Evolutionary conservation across 345 rosid genomes (phyloP).

Genomic region (Psidium guajava): DNA sequence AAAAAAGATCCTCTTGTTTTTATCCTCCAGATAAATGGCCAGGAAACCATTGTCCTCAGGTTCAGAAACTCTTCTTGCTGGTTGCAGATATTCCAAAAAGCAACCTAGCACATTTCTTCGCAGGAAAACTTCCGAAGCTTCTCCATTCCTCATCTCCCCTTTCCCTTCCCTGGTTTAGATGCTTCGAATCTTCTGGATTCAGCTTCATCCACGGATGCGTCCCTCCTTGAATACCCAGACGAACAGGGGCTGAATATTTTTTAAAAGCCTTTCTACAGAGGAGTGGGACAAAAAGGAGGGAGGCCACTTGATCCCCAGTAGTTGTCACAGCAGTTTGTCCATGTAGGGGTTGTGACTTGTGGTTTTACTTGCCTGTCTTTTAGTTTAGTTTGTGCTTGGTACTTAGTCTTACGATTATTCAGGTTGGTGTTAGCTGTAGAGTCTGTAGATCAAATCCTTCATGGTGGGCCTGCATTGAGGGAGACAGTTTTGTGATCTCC

Average conservation of each 20-base stretch:
- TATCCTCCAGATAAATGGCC: neutral
- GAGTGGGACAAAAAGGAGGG: neutral
- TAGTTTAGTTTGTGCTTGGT: neutral
- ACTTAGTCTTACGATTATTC: neutral
- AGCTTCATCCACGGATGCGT: neutral
- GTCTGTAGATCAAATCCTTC: neutral
- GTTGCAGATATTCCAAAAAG: constrained; percentile 2
- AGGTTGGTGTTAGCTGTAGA: neutral
- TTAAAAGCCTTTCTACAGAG: constrained; percentile 16
- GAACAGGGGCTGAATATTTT: constrained; percentile 35
- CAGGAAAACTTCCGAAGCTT: constrained; percentile 2
- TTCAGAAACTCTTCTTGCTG: constrained; percentile 1
- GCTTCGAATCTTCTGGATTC: neutral
- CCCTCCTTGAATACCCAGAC: neutral
- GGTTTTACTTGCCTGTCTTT: neutral
- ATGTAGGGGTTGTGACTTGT: neutral
- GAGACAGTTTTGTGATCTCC: constrained; percentile 73
- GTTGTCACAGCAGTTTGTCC: neutral
- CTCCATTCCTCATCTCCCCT: neutral
- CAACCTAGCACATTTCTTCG: constrained; percentile 1
- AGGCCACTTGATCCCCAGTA: neutral
- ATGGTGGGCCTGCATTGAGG: neutral
- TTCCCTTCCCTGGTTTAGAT: neutral
- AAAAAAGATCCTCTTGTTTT: neutral
- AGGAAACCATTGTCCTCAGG: neutral